Evolutionary conservation across 1,139 yeast genomes (phyloP).

Genomic region (Yamadazyma blattariae): DNA sequence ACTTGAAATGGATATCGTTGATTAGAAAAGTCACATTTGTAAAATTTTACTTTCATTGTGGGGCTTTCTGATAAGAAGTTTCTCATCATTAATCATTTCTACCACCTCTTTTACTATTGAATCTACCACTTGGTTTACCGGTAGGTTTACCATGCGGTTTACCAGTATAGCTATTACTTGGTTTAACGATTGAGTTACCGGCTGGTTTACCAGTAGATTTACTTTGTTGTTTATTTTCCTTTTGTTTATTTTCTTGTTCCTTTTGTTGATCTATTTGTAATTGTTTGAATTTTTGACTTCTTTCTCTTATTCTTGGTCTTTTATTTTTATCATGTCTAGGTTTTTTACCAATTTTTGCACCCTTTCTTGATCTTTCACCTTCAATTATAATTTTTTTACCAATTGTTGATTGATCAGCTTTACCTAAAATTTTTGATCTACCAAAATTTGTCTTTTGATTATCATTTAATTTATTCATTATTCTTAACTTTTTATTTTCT

Average conservation of each 20-base stretch:
- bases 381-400: conserved; percentile 30
- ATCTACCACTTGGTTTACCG: too few relatives aligned
- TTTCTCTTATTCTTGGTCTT: conserved; percentile 66
- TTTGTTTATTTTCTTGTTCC: background rate
- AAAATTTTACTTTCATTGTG: too few relatives aligned
- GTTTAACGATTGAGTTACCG: too few relatives aligned
- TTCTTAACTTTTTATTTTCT: conserved; percentile 15
- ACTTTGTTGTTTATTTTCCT: too few relatives aligned
- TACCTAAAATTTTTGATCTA: conserved; percentile 75
- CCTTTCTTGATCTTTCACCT: conserved; percentile 68
- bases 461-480: conserved; percentile 41
- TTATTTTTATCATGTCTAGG: conserved; percentile 38
- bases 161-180: too few relatives aligned
- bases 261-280: background rate
- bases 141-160: too few relatives aligned
- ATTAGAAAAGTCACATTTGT: too few relatives aligned
- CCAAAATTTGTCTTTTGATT: conserved; percentile 76
- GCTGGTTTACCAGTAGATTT: too few relatives aligned
- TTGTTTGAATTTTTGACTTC: conserved; percentile 43
- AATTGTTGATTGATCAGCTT: conserved; percentile 71
- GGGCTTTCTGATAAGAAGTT: too few relatives aligned
- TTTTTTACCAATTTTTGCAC: conserved; percentile 41
- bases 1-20: too few relatives aligned
- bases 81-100: too few relatives aligned
- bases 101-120: too few relatives aligned